These are phyloP conservation scores for Lodderomyces metapsilosis DNA, from an alignment of 1,139 yeast genomes.

Conservation along the genomic window DNA sequence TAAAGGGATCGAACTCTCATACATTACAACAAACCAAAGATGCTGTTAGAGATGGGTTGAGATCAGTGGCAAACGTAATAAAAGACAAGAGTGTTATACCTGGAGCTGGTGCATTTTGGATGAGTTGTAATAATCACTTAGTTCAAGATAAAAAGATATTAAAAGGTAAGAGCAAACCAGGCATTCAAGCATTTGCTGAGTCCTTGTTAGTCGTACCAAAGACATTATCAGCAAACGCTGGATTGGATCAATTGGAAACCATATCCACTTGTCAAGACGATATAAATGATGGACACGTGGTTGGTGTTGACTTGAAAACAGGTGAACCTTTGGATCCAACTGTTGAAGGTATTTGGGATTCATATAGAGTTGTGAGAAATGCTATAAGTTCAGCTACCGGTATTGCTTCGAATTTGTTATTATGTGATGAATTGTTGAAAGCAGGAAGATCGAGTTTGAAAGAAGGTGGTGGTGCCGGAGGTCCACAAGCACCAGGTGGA, in stretches of 20 bases:
- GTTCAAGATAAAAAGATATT: conserved; percentile 52
- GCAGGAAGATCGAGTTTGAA: conserved; percentile 94
- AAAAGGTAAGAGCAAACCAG: conserved; percentile 87
- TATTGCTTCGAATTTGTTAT: conserved; percentile 84
- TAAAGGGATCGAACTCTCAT: conserved; percentile 91
- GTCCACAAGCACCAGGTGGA: conserved; percentile 15
- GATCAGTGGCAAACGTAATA: conserved; percentile 90
- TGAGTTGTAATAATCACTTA: conserved; percentile 75
- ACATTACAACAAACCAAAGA: conserved; percentile 90
- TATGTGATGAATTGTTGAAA: conserved; percentile 93
- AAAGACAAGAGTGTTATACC: conserved; percentile 86
- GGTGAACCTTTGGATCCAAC: conserved; percentile 98
- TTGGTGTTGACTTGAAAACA: conserved; percentile 84
- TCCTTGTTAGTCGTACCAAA: conserved; percentile 90
- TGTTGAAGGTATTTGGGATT: conserved; percentile 95
- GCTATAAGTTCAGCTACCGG: conserved; percentile 92
- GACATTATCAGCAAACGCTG: conserved; percentile 89
- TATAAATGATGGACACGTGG: conserved; percentile 73
- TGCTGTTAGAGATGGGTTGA: conserved; percentile 94
- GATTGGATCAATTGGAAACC: conserved; percentile 89
- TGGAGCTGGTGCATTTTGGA: conserved; percentile 95
- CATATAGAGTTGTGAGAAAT: conserved; percentile 88
- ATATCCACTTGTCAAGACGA: conserved; percentile 90
- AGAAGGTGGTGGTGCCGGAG: conserved; percentile 38
- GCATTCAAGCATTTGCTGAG: conserved; percentile 91